phyloP scores from a whole-genome alignment of 2,329 filamentous ascomycete genomes.

The Alternaria sp. region DNA sequence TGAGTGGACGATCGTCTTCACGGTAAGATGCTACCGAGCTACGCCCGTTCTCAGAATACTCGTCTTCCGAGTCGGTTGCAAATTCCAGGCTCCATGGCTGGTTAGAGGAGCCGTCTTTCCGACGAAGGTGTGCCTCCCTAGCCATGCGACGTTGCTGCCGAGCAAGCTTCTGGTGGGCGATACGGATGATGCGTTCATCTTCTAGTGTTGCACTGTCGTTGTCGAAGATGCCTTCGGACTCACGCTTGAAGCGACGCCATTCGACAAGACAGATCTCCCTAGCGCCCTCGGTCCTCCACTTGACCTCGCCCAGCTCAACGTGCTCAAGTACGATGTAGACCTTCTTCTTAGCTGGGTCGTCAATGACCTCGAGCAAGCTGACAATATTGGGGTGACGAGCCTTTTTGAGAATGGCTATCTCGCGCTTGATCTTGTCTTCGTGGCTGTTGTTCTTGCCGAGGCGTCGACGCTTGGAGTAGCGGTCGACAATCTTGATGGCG shows the following conservation, averaged over 20 bases:
- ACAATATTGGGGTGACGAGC: conserved; percentile 98
- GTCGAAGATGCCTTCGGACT: conserved; percentile 62
- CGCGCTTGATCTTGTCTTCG: conserved; percentile 86
- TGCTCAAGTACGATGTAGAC: conserved; percentile 98
- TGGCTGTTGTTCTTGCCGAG: conserved; percentile 78
- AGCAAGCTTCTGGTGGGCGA: conserved; percentile 52
- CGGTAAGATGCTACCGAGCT: conserved; percentile 36
- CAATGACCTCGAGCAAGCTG: conserved; percentile 93
- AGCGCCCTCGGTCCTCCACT: conserved; percentile 89
- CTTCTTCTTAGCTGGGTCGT: conserved; percentile 94
- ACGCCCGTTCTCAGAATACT: conserved; percentile 47
- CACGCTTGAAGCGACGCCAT: conserved; percentile 78
- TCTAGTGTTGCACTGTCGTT: conserved; percentile 54
- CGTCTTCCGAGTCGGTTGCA: conserved; percentile 68
- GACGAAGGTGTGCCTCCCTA: conserved; percentile 47
- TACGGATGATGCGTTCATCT: conserved; percentile 53
- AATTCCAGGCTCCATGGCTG: conserved; percentile 87
- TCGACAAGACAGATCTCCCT: conserved; percentile 85
- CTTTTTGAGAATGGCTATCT: conserved; percentile 98
- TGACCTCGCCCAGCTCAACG: conserved; percentile 91
- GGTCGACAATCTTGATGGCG: conserved; percentile 97
- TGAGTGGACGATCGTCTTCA: conserved; percentile 29
- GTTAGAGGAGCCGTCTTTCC: conserved; percentile 53
- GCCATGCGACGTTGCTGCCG: conserved; percentile 52
- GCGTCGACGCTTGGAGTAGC: conserved; percentile 90